A percentile compares a stretch with the other conserved stretches of the same genome.
Conservation (phyloP, 2,329 filamentous ascomycete species). For the Beauveria scarabaeidicola region DNA sequence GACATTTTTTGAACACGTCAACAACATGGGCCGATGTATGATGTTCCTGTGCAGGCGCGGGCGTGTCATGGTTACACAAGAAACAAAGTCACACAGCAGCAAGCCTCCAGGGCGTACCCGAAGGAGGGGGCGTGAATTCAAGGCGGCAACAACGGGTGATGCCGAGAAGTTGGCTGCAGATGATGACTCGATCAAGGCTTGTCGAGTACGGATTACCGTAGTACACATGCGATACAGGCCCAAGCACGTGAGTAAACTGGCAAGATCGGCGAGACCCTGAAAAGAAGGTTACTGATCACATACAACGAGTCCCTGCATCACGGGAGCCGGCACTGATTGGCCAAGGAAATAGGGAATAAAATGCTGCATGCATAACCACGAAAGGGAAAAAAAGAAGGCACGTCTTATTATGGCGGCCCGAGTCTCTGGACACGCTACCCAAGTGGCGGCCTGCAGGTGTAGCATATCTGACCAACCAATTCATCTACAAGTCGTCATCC, state of each 20-base stretch:
- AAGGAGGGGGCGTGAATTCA: background rate
- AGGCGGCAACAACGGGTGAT: background rate
- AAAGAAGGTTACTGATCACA: background rate
- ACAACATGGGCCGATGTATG: background rate
- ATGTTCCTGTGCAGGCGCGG: background rate
- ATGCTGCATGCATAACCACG: background rate
- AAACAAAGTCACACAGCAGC: background rate
- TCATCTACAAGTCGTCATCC: background rate
- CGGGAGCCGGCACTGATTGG: background rate
- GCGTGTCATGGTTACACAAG: background rate
- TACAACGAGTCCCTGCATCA: background rate
- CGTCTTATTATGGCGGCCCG: background rate
- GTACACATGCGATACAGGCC: background rate
- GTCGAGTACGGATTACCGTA: background rate
- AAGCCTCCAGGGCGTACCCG: background rate
- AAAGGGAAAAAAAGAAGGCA: background rate
- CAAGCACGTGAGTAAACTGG: background rate
- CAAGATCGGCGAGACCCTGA: background rate
- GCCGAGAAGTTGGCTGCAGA: background rate
- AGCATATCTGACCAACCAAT: background rate
- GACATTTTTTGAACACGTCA: background rate
- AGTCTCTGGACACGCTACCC: background rate
- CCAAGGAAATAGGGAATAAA: background rate
- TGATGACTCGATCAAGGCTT: background rate
- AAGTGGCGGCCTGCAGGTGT: background rate